Percentiles rank a stretch among this genome's conserved stretches.
Conservation (phyloP, 148 eudicot species). For the Camellia granthamiana region DNA sequence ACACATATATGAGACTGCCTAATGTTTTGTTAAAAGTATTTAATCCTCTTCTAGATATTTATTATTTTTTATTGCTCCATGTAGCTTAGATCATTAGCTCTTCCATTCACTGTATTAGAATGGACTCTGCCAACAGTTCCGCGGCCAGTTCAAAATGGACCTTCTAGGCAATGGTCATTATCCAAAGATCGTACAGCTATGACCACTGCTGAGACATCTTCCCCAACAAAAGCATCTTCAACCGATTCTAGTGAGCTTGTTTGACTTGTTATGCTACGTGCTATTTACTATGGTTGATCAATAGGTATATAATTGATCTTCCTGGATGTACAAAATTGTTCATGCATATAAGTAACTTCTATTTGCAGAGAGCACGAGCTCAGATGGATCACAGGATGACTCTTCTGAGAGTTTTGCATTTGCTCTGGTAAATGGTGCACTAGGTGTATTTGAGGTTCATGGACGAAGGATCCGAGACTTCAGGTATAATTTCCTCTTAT, state of each 20-base stretch:
- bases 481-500: conserved; percentile 44
- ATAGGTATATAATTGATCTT: conserved; percentile 2
- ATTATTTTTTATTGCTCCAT: conserved; percentile 11
- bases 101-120: conserved; percentile 96
- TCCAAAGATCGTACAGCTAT: conserved; percentile 53
- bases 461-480: conserved; percentile 96
- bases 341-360: conserved; percentile 17
- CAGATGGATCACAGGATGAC: conserved; percentile 91
- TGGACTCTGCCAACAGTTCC: conserved; percentile 99
- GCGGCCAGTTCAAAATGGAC: conserved; percentile 54
- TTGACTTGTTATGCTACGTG: conserved; percentile 11
- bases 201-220: conserved; percentile 45
- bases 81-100: conserved; percentile 99
- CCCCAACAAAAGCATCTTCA: conserved; percentile 46
- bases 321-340: conserved; percentile 6
- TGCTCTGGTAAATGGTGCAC: conserved; percentile 96
- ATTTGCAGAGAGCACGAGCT: conserved; percentile 51
- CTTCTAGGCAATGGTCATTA: conserved; percentile 52
- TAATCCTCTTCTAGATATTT: conserved; percentile 17
- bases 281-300: not conserved
- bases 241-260: conserved; percentile 69
- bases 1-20: not conserved
- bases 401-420: conserved; percentile 89
- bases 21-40: not conserved
- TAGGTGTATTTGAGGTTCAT: conserved; percentile 98